A percentile compares a stretch with the other conserved stretches of the same genome.
phyloP scores from a whole-genome alignment of 176 grass and related monocot genomes.

The Themeda triandra region DNA sequence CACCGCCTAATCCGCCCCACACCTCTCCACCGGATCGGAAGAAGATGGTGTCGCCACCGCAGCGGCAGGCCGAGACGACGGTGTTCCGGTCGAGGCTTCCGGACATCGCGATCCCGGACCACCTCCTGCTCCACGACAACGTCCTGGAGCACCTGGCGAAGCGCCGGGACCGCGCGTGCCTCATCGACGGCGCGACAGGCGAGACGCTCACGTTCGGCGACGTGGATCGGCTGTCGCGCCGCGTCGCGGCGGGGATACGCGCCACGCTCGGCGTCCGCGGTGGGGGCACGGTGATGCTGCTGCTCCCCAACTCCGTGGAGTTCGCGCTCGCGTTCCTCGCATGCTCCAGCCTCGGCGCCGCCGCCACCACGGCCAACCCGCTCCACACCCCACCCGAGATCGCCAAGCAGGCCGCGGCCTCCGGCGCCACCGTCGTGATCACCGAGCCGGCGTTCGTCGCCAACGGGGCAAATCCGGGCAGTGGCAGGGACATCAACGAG shows the following conservation, averaged over 20 bases:
- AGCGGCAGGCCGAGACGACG: not conserved
- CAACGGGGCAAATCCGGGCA: constrained; percentile 16
- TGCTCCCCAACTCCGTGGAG: constrained; percentile 68
- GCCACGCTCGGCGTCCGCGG: constrained; percentile 35
- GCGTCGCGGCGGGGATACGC: constrained; percentile 12
- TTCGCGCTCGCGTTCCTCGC: constrained; percentile 76
- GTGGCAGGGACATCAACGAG: too few species aligned
- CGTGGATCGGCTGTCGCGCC: constrained; percentile 19
- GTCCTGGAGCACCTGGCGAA: constrained; percentile 53
- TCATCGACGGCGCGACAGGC: constrained; percentile 52
- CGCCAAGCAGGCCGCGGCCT: constrained; percentile 67
- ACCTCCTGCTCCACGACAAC: constrained; percentile 60
- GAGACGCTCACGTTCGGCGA: constrained; percentile 31
- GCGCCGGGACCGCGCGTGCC: constrained; percentile 39
- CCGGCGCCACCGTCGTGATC: constrained; percentile 46
- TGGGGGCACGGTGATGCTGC: constrained; percentile 61
- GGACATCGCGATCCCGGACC: constrained; percentile 43
- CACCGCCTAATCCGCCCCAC: too few species aligned
- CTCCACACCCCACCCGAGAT: constrained; percentile 77
- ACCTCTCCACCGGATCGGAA: not conserved
- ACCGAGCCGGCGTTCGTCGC: constrained; percentile 67
- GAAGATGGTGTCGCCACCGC: constrained; percentile 29
- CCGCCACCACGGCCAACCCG: constrained; percentile 78
- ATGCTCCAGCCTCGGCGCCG: constrained; percentile 56
- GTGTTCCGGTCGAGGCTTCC: constrained; percentile 50